Base-by-base conservation (phyloP, 352 stramenopile species). In the Phytophthora ohioensis region DNA sequence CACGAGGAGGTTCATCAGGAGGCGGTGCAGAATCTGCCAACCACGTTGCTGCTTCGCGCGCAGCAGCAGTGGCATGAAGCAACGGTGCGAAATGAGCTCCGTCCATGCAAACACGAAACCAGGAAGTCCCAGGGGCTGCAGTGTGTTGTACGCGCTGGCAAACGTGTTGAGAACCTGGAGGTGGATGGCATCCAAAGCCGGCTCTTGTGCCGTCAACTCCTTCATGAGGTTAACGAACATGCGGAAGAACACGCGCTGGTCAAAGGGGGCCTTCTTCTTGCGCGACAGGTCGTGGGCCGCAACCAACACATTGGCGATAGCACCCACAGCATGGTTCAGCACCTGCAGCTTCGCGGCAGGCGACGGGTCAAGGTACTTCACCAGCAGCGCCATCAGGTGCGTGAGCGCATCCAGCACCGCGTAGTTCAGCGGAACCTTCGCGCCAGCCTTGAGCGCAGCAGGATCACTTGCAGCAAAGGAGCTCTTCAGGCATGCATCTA, bases 51-150 rank as follows among this genome's bases (percentile, higher is more conserved):
- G 89, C 79, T 98, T 97, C 9, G 92, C 84, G 32, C 83, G 84
- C 34, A 99, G 77, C 32, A 99, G 77, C 71, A 99, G 91, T n/a
- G 98, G 98, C 84, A 99, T 98, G 71, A 99, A 99, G 78, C 97
- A 98, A 7, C 97, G 88, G 79, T 99, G 97, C 30, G 95, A 99
- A 15, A 99, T 94, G 12, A 99, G 87, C 80, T 99, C 97, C 36
- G 98, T 97, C 98, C 98, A 99, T 35, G 96, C 95, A 85, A 99
- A 99, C 38, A 98, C 93, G 78, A 99, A 99, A 11, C 91, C 94
- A 38, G 98, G 97, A 13, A 99, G 82, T 42, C 95, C 92, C 45
- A 98, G 75, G 13, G 98, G 98, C 83, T 99, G 98, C 17, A 99
- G 81, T 53, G 97, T 97, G 74, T 99, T 98, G 78, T 98, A 99